Conservation (phyloP, 106 monocot species). For the Dendrobium nobile region DNA sequence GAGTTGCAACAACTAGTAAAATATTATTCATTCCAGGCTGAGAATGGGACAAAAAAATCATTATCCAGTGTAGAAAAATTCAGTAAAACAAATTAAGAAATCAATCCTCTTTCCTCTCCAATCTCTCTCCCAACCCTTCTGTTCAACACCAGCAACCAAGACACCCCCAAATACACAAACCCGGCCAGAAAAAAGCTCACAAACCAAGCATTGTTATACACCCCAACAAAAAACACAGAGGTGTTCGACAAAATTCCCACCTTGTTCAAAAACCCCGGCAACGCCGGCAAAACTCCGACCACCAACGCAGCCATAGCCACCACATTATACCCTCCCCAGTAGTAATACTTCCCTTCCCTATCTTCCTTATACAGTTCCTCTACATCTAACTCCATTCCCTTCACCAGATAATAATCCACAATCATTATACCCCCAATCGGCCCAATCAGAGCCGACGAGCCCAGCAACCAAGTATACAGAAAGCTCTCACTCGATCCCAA, state of each 20-base stretch:
- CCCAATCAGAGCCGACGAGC: constrained; percentile 83
- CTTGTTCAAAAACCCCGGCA: constrained; percentile 72
- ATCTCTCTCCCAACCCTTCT: background rate
- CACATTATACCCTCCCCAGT: constrained; percentile 41
- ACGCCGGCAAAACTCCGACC: constrained; percentile 50
- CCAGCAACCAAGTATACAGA: constrained; percentile 86
- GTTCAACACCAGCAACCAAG: background rate
- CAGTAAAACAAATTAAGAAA: too few relatives aligned
- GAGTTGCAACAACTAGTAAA: too few relatives aligned
- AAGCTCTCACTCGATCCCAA: constrained; percentile 84
- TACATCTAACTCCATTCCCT: constrained; percentile 57
- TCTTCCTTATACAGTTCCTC: constrained; percentile 38
- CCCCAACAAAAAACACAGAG: constrained; percentile 21
- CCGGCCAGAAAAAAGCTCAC: constrained; percentile 68
- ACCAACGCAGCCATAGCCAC: constrained; percentile 56
- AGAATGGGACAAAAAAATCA: too few relatives aligned
- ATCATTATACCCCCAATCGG: constrained; percentile 72
- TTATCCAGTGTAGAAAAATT: too few relatives aligned
- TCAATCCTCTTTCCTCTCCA: too few relatives aligned
- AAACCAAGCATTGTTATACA: constrained; percentile 90
- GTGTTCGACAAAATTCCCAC: constrained; percentile 43
- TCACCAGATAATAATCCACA: constrained; percentile 73
- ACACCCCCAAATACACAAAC: constrained; percentile 56
- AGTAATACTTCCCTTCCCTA: constrained; percentile 41
- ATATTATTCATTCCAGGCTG: too few relatives aligned